Evolutionary conservation across 2,329 filamentous ascomycete genomes (phyloP).

Genomic region (Curvularia spicifera): DNA sequence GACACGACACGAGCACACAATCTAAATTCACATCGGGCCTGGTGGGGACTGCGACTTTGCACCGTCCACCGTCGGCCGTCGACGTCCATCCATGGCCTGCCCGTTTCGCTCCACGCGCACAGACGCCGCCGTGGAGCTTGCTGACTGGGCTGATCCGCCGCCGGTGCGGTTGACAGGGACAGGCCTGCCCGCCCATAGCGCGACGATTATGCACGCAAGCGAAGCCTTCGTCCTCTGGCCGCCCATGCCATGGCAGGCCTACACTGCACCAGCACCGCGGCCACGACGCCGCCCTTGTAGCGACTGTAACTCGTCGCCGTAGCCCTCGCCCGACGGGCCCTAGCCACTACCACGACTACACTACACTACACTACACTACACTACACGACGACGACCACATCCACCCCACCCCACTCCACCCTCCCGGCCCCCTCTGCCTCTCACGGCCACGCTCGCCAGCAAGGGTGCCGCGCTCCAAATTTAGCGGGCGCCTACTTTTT

Average conservation of each 20-base stretch:
- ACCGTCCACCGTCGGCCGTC: background rate
- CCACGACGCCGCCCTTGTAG: conserved; percentile 26
- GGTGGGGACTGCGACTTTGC: conserved; percentile 29
- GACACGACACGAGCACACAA: conserved; percentile 46
- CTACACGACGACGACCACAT: background rate
- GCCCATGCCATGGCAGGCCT: conserved; percentile 16
- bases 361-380: background rate
- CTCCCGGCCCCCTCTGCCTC: conserved; percentile 5
- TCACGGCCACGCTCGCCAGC: conserved; percentile 9
- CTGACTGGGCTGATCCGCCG: conserved; percentile 46
- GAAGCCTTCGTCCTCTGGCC: conserved; percentile 31
- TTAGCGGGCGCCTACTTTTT: conserved; percentile 49
- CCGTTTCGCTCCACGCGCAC: conserved; percentile 38
- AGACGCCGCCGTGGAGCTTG: conserved; percentile 33
- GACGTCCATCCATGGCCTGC: conserved; percentile 19
- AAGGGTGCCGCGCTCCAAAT: conserved; percentile 33
- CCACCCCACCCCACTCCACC: conserved; percentile 12
- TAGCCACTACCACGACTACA: background rate
- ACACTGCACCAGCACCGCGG: conserved; percentile 3
- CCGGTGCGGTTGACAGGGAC: conserved; percentile 39
- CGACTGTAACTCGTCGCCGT: too few relatives aligned
- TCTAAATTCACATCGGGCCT: conserved; percentile 47
- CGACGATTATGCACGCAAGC: conserved; percentile 43
- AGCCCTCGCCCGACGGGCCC: too few relatives aligned
- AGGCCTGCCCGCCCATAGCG: conserved; percentile 21